A percentile compares a stretch with the other conserved stretches of the same genome.
phyloP scores from a whole-genome alignment of 2,329 filamentous ascomycete species.

The Fusarium nanum region DNA sequence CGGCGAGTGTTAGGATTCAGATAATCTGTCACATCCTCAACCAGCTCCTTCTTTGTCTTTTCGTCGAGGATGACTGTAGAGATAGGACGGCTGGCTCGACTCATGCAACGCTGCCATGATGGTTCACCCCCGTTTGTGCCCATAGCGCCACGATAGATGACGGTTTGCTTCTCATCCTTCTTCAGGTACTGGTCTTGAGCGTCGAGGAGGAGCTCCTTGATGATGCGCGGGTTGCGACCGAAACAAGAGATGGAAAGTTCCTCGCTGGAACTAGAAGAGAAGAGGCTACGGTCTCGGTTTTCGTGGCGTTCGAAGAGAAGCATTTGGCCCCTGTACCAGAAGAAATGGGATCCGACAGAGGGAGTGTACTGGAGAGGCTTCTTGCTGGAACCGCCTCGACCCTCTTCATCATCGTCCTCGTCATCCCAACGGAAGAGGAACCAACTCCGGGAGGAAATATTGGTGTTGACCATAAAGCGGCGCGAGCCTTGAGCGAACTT shows the following conservation, averaged over 20 bases:
- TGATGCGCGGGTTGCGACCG: conserved; percentile 68
- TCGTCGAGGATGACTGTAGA: conserved; percentile 74
- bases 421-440: conserved; percentile 59
- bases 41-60: conserved; percentile 67
- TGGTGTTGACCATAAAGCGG: conserved; percentile 73
- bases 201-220: conserved; percentile 72
- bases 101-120: conserved; percentile 71
- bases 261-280: conserved; percentile 64
- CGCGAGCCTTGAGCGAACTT: conserved; percentile 69
- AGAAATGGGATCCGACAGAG: conserved; percentile 73
- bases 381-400: conserved; percentile 52
- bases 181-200: conserved; percentile 66
- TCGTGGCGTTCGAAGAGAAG: conserved; percentile 68
- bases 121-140: conserved; percentile 57
- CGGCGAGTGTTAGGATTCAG: conserved; percentile 70
- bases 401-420: conserved; percentile 59
- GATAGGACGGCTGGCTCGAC: conserved; percentile 69
- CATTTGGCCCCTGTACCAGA: conserved; percentile 71
- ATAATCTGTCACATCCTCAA: conserved; percentile 72
- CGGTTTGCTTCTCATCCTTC: conserved; percentile 70
- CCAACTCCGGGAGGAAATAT: conserved; percentile 65
- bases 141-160: conserved; percentile 70
- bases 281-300: conserved; percentile 57
- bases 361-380: conserved; percentile 72
- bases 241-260: conserved; percentile 71